phyloP scores from a whole-genome alignment of 345 rosid genomes.

The Salix suchowensis region DNA sequence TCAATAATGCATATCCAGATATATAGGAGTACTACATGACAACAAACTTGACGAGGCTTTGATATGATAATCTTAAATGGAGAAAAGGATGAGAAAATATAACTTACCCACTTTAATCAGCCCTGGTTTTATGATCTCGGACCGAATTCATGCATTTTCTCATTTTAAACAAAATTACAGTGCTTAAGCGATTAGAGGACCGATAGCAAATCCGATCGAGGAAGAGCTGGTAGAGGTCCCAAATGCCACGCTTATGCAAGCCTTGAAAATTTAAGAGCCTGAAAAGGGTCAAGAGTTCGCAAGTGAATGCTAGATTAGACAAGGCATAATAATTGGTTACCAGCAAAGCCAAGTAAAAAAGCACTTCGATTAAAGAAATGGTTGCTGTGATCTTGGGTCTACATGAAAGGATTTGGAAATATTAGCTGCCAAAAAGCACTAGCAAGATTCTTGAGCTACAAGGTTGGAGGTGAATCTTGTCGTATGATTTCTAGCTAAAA shows the following conservation, averaged over 20 bases:
- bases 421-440: neutral
- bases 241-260: slow-evolving; percentile 6
- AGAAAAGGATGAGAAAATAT: neutral
- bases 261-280: slow-evolving; percentile 25
- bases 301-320: neutral
- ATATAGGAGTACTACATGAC: slow-evolving; percentile 6
- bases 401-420: neutral
- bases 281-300: slow-evolving; percentile 8
- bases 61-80: neutral
- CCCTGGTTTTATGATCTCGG: slow-evolving; percentile 12
- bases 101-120: slow-evolving; percentile 31
- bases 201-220: slow-evolving; percentile 12
- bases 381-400: neutral
- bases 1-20: slow-evolving; percentile 14
- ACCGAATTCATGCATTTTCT: slow-evolving; percentile 21
- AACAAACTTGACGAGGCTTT: slow-evolving; percentile 18
- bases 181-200: slow-evolving; percentile 13
- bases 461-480: neutral
- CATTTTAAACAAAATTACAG: slow-evolving; percentile 14
- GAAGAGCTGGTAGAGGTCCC: slow-evolving; percentile 13
- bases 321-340: neutral
- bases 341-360: slow-evolving; percentile 1
- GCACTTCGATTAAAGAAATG: slow-evolving; percentile 16
- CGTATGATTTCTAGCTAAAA: neutral
- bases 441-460: neutral